These are phyloP conservation scores for Pestalotiopsis sp. DNA, from an alignment of 2,329 filamentous ascomycete genomes.

Conservation along the genomic window DNA sequence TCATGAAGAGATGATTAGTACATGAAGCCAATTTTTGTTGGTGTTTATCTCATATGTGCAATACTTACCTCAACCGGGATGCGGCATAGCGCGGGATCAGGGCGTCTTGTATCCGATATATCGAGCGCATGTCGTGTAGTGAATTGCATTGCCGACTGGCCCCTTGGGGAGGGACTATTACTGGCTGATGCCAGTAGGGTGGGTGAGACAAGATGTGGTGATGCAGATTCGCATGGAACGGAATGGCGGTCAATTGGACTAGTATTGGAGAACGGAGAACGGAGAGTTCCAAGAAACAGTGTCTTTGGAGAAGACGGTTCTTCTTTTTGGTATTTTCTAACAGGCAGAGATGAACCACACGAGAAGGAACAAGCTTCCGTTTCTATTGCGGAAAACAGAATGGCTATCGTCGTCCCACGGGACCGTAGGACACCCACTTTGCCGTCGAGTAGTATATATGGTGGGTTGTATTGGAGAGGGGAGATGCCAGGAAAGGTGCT, in stretches of 20 bases:
- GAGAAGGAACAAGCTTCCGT: neutral
- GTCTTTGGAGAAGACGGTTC: neutral
- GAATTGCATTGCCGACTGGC: neutral
- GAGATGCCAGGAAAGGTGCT: neutral
- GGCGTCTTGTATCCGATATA: neutral
- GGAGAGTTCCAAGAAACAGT: neutral
- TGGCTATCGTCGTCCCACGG: neutral
- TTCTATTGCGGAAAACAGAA: neutral
- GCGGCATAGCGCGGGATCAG: neutral
- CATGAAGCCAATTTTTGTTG: neutral
- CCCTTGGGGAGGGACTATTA: neutral
- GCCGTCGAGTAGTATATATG: neutral
- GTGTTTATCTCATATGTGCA: neutral
- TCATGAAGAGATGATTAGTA: neutral
- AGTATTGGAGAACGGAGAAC: neutral
- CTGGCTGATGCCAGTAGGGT: neutral
- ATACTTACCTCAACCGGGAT: conserved; percentile 6
- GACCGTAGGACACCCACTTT: neutral
- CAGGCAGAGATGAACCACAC: neutral
- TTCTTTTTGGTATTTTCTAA: neutral
- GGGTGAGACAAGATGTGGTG: neutral
- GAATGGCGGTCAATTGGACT: neutral
- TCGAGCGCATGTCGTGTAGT: neutral
- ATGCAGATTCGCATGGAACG: neutral
- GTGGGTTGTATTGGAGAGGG: neutral